A percentile compares a stretch with the other conserved stretches of the same genome.
These are phyloP conservation scores for Penicillium subrubescens DNA, from an alignment of 495 filamentous ascomycete genomes.

Conservation along the genomic window DNA sequence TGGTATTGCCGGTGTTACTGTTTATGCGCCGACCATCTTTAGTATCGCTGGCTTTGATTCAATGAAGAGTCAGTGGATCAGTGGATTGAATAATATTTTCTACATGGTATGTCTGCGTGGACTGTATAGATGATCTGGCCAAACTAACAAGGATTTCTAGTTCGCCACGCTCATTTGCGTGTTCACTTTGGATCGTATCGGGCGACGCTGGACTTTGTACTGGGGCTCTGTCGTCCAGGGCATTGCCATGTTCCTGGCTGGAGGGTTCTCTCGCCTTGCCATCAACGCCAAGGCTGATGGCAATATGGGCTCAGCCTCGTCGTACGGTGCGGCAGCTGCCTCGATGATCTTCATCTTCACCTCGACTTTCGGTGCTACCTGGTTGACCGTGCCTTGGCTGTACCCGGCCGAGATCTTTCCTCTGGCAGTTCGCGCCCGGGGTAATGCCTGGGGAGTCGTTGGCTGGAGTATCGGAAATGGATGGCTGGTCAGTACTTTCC, in stretches of 20 bases:
- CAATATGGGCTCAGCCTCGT: conserved; percentile 47
- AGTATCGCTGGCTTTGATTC: conserved; percentile 64
- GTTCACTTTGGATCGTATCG: conserved; percentile 69
- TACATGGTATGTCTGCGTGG: conserved; percentile 45
- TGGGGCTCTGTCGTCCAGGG: conserved; percentile 68
- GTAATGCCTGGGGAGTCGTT: conserved; percentile 75
- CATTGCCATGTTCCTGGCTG: conserved; percentile 61
- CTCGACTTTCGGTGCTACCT: conserved; percentile 68
- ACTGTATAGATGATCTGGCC: not conserved
- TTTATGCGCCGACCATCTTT: conserved; percentile 70
- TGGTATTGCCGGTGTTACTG: conserved; percentile 71
- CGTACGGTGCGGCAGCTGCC: conserved; percentile 62
- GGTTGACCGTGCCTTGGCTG: conserved; percentile 72
- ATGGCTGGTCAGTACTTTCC: conserved; percentile 47
- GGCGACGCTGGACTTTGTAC: conserved; percentile 67
- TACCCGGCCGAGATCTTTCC: conserved; percentile 77
- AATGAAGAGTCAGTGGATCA: conserved; percentile 65
- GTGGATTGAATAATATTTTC: conserved; percentile 68
- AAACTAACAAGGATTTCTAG: conserved; percentile 24
- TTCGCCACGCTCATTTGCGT: conserved; percentile 65
- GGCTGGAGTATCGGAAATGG: conserved; percentile 76
- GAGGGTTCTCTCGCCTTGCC: conserved; percentile 54
- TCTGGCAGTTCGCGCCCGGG: conserved; percentile 65
- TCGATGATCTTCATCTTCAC: conserved; percentile 74
- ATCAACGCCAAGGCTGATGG: conserved; percentile 51